Percentiles rank a stretch among this genome's conserved stretches.
Evolutionary conservation across 805 yeast genomes (phyloP).

Genomic region (Candida montana): DNA sequence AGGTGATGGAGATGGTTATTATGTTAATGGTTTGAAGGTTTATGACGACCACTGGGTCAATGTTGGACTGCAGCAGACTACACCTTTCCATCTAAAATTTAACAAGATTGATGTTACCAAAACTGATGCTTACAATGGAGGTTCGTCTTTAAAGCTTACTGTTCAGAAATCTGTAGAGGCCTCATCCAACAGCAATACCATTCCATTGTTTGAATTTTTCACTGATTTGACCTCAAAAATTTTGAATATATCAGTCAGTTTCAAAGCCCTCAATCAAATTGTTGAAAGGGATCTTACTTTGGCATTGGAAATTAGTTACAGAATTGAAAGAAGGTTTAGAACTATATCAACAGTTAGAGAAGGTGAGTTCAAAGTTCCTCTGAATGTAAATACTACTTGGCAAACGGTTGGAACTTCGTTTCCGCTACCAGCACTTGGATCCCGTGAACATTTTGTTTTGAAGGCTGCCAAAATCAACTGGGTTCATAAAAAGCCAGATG

Average conservation of each 20-base stretch:
- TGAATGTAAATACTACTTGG: conserved; percentile 24
- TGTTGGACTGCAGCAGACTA: conserved; percentile 28
- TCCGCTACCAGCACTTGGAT: conserved; percentile 17
- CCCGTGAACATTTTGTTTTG: conserved; percentile 22
- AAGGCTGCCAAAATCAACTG: conserved; percentile 18
- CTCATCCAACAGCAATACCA: conserved; percentile 11
- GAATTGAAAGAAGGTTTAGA: conserved; percentile 29
- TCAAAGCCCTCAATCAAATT: conserved; percentile 21
- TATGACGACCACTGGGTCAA: conserved; percentile 34
- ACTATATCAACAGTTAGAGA: conserved; percentile 25
- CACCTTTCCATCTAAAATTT: conserved; percentile 27
- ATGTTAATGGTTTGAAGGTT: conserved; percentile 26
- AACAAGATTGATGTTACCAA: conserved; percentile 12
- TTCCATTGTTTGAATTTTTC: conserved; percentile 26
- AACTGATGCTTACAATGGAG: conserved; percentile 31
- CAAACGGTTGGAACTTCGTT: conserved; percentile 12
- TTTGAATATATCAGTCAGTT: conserved; percentile 20
- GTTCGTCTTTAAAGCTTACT: conserved; percentile 29
- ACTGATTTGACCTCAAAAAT: conserved; percentile 21
- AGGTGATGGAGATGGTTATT: conserved; percentile 35
- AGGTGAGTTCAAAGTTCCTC: conserved; percentile 29
- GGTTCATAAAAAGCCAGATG: conserved; percentile 7
- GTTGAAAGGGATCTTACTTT: conserved; percentile 20
- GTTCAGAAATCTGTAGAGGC: conserved; percentile 13
- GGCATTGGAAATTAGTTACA: conserved; percentile 29